Percentiles rank a stretch among this genome's conserved stretches.
Conservation (phyloP, 2,329 filamentous ascomycete genomes). For the Fusarium nanum region DNA sequence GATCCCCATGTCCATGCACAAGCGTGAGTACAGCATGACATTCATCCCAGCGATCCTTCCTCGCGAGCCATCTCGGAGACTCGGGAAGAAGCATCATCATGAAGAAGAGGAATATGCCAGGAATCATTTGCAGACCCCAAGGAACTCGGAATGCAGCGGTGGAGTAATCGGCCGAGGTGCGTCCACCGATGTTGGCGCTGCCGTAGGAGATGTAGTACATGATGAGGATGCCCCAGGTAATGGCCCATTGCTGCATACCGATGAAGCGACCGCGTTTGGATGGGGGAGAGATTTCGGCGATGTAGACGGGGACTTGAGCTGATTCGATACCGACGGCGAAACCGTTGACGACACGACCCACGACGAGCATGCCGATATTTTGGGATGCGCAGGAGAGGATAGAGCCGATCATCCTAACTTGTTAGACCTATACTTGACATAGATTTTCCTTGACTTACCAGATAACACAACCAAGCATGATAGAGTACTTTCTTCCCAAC, state of each 20-base stretch:
- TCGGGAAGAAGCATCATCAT: slow-evolving; percentile 67
- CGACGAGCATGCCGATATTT: slow-evolving; percentile 53
- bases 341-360: slow-evolving; percentile 72
- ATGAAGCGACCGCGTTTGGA: slow-evolving; percentile 55
- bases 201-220: slow-evolving; percentile 76
- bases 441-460: slow-evolving; percentile 55
- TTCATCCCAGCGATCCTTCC: slow-evolving; percentile 72
- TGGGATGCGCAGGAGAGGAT: slow-evolving; percentile 58
- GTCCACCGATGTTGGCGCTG: slow-evolving; percentile 66
- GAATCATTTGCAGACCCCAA: slow-evolving; percentile 70
- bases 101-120: slow-evolving; percentile 67
- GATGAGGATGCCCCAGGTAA: slow-evolving; percentile 76
- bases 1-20: slow-evolving; percentile 74
- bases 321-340: slow-evolving; percentile 71
- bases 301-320: slow-evolving; percentile 77
- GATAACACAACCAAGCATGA: slow-evolving; percentile 62
- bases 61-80: slow-evolving; percentile 75
- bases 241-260: slow-evolving; percentile 74
- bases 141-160: slow-evolving; percentile 69
- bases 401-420: slow-evolving; percentile 60
- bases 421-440: not conserved
- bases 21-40: slow-evolving; percentile 63
- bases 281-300: slow-evolving; percentile 75
- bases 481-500: slow-evolving; percentile 61
- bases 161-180: slow-evolving; percentile 60